Percentiles rank a stretch among this genome's conserved stretches.
These are phyloP conservation scores for Alternaria incomplexa DNA, from an alignment of 2,329 filamentous ascomycete species.

Conservation along the genomic window DNA sequence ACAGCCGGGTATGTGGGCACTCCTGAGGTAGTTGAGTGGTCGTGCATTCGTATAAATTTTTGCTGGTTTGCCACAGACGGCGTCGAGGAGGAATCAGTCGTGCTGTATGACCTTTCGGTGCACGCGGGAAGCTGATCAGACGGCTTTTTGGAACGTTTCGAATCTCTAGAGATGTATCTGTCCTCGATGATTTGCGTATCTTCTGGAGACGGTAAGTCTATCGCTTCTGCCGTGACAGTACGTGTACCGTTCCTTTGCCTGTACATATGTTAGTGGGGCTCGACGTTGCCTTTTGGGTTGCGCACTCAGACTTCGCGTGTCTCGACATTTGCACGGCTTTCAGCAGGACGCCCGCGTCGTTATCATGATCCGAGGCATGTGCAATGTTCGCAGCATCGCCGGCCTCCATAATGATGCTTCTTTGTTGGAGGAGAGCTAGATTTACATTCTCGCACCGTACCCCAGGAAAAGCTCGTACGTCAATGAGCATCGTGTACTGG, in stretches of 20 bases:
- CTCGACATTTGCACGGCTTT: not conserved
- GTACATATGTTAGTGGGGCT: not conserved
- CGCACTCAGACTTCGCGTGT: constrained; percentile 1
- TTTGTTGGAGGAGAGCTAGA: not conserved
- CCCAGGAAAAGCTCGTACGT: not conserved
- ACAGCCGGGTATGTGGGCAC: not conserved
- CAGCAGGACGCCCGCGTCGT: not conserved
- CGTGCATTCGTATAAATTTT: not conserved
- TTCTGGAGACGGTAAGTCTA: not conserved
- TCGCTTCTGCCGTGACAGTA: not conserved
- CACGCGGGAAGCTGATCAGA: not conserved
- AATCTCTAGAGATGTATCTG: not conserved
- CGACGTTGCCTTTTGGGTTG: not conserved
- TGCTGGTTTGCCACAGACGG: not conserved
- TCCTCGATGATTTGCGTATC: not conserved
- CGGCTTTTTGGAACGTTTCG: not conserved
- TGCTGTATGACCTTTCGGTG: not conserved
- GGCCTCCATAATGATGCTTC: not conserved
- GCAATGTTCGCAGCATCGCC: not conserved
- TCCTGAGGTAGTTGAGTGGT: not conserved
- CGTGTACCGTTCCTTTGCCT: not conserved
- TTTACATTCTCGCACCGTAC: not conserved
- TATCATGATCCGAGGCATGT: not conserved
- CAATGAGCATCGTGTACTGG: not conserved
- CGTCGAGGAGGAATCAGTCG: not conserved